Percentiles rank a stretch among this genome's conserved stretches.
Conservation (phyloP, 257 asterid species). For the Gentiana straminea region DNA sequence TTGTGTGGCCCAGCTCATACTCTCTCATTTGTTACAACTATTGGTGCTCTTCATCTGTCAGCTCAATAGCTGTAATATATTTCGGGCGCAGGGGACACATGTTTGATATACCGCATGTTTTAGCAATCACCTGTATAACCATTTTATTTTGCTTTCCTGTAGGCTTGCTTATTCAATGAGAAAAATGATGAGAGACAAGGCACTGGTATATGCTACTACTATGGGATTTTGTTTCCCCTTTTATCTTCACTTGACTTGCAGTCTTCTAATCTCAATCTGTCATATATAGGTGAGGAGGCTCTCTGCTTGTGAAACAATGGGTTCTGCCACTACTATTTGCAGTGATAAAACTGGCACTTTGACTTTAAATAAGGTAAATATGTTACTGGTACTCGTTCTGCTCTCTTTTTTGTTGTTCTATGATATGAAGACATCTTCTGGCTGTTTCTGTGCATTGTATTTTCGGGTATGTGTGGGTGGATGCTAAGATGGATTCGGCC, state of each 20-base stretch:
- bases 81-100: too few species aligned
- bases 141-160: conserved; percentile 9
- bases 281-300: conserved; percentile 78
- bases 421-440: not conserved
- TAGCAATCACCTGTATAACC: not conserved
- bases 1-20: too few species aligned
- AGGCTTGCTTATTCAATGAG: conserved; percentile 99
- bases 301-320: conserved; percentile 99
- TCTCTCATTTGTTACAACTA: too few species aligned
- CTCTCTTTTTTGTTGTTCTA: conserved; percentile 7
- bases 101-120: not conserved
- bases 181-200: conserved; percentile 98
- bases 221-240: not conserved
- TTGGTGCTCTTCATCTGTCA: too few species aligned
- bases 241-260: not conserved
- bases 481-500: not conserved
- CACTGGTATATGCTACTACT: conserved; percentile 53
- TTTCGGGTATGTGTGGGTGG: not conserved
- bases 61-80: too few species aligned
- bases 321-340: conserved; percentile 96
- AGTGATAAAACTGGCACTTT: conserved; percentile 96
- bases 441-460: not conserved
- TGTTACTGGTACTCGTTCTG: not conserved
- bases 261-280: conserved; percentile 2
- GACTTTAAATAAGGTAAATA: conserved; percentile 70